Evolutionary conservation across 306 rosid genomes (phyloP).

Genomic region (Dicorynia guianensis): DNA sequence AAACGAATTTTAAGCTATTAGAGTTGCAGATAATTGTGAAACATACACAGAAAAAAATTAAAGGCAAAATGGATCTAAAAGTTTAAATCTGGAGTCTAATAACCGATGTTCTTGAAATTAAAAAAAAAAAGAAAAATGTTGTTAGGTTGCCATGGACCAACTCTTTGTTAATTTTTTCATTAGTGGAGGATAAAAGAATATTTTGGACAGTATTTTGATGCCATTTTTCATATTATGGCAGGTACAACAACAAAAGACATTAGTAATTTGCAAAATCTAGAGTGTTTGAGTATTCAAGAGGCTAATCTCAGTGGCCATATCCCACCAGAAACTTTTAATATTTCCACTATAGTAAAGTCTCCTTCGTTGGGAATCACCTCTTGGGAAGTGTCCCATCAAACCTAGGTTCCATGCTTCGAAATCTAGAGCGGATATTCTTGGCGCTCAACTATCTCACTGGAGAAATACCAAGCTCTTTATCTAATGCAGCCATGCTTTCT

Average conservation of each 20-base stretch:
- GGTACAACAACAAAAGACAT: neutral
- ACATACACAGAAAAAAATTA: no score
- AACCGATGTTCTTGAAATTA: no score
- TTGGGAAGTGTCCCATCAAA: neutral
- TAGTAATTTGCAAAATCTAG: neutral
- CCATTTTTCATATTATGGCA: neutral
- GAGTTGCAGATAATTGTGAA: no score
- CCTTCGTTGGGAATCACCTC: neutral
- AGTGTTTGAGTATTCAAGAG: neutral
- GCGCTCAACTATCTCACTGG: neutral
- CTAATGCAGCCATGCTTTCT: neutral
- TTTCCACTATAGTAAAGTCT: neutral
- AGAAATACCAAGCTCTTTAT: neutral
- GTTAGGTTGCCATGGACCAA: no score
- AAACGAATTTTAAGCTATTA: no score
- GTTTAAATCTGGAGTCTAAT: no score
- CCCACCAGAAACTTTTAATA: neutral
- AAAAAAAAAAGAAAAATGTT: no score
- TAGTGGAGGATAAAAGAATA: no score
- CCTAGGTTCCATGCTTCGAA: neutral
- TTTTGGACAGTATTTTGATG: no score
- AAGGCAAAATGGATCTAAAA: no score
- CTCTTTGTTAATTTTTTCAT: no score
- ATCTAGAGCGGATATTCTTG: neutral
- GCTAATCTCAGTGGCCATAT: neutral